Evolutionary conservation across 805 yeast genomes (phyloP).

Genomic region (Yarrowia divulgata): DNA sequence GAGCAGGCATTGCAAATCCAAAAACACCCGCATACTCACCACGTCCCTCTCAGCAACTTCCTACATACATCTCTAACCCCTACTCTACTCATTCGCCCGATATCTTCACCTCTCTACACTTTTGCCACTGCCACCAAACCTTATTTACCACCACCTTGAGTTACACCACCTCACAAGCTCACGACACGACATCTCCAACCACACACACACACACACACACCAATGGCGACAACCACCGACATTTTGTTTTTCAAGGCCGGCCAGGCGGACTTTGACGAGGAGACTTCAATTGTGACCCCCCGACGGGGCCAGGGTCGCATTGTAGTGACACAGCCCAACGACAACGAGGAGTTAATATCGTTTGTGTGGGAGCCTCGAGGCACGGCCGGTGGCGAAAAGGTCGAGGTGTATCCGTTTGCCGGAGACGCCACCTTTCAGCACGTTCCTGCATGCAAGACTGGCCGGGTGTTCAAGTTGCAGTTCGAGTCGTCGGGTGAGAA

Average conservation of each 20-base stretch:
- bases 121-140: conserved; percentile 9
- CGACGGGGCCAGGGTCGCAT: conserved; percentile 71
- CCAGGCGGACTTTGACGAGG: conserved; percentile 66
- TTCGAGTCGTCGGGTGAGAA: conserved; percentile 69
- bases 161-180: not conserved
- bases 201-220: not conserved
- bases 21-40: not conserved
- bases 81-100: not conserved
- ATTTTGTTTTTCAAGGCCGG: conserved; percentile 73
- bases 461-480: conserved; percentile 75
- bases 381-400: conserved; percentile 51
- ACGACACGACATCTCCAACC: not conserved
- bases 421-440: conserved; percentile 85
- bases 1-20: too few relatives aligned
- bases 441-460: conserved; percentile 72
- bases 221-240: conserved; percentile 40
- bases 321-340: conserved; percentile 65
- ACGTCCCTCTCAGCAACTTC: not conserved
- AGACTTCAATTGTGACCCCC: conserved; percentile 72
- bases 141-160: not conserved
- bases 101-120: not conserved
- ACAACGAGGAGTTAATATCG: conserved; percentile 74
- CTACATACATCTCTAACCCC: not conserved
- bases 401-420: conserved; percentile 74
- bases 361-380: conserved; percentile 78